Percentiles rank a stretch among this genome's conserved stretches.
phyloP scores from a whole-genome alignment of 2,329 filamentous ascomycete genomes.

The Cercospora brassicicola region DNA sequence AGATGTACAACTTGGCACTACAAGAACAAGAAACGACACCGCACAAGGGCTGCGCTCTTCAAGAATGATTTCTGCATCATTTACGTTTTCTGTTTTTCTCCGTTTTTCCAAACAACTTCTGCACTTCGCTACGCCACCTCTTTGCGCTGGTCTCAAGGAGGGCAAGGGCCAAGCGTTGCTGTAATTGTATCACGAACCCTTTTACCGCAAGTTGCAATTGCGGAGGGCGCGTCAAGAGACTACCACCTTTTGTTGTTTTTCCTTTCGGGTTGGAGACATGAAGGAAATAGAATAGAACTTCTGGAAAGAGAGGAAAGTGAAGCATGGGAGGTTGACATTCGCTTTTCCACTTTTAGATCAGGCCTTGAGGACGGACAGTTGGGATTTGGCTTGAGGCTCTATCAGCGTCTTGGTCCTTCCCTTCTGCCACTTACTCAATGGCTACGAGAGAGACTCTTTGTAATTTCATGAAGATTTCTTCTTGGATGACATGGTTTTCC shows the following conservation, averaged over 20 bases:
- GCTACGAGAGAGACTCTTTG: background rate
- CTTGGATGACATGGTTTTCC: background rate
- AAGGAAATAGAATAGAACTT: background rate
- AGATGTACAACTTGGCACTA: background rate
- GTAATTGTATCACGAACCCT: slow-evolving; percentile 9
- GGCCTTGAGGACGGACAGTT: background rate
- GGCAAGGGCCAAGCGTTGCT: background rate
- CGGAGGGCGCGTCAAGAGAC: background rate
- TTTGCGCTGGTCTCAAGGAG: background rate
- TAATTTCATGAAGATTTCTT: slow-evolving; percentile 1
- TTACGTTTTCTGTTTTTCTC: background rate
- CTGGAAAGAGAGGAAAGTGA: background rate
- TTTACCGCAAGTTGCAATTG: slow-evolving; percentile 3
- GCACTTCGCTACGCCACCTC: background rate
- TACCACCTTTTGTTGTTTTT: background rate
- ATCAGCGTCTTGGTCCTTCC: background rate
- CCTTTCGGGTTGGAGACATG: background rate
- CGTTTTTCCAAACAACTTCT: background rate
- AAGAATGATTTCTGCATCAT: slow-evolving; percentile 2
- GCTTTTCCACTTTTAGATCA: background rate
- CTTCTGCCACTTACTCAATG: background rate
- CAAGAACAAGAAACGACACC: background rate
- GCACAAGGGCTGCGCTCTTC: slow-evolving; percentile 1
- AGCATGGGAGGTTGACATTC: background rate
- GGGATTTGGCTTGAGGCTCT: background rate